Base-by-base conservation (phyloP, 2,329 filamentous ascomycete species). In the Stachybotrys elegans region DNA sequence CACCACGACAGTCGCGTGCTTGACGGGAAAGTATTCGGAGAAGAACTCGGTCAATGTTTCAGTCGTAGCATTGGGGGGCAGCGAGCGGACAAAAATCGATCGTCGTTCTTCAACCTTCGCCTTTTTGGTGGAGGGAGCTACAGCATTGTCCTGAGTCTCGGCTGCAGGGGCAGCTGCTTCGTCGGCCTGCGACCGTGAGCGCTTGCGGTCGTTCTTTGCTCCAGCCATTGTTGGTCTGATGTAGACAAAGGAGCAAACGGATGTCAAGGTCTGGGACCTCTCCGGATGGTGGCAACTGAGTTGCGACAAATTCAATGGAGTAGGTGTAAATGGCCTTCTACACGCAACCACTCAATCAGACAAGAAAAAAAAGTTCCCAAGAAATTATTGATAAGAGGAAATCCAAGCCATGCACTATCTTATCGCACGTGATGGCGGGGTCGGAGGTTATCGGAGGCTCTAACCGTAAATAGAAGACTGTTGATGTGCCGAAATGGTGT, bases 21-120 rank as follows among this genome's bases (percentile, higher is more conserved):
- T 97, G 61, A 98, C 81, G 7, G 94, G 91, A 57, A 88, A 97
- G 47, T 90, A 86, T 63, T 96, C 82, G 6, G 93, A 97, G 69
- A 98, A 98, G 65, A 91, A 85, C 47, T 89, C 84, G 47, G 90
- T 88, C 50, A 98, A 75, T 43, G 77, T 77, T 58, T 96, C 90
- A 60, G 81, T 88, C 25, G 91, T 97, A 29, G 85, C 84, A 20
- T 76, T 78, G 19, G 84, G 69, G 17, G 91, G 88, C 39, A 98
- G 78, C 41, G 87, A 91, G 56, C 92, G 88, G 51, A 98, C 84
- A 69, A 98, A 98, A 53, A 98, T 81, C 37, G 92, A 88, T 55
- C 82, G 73, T 51, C 77, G 76, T 46, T 78, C 76, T 47, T 83
- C 79, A 45, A 78, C 72, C 50, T 76, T 70, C 22, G 74, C 66